phyloP scores from a whole-genome alignment of 257 asterid species.

The Solanum paucissectum region DNA sequence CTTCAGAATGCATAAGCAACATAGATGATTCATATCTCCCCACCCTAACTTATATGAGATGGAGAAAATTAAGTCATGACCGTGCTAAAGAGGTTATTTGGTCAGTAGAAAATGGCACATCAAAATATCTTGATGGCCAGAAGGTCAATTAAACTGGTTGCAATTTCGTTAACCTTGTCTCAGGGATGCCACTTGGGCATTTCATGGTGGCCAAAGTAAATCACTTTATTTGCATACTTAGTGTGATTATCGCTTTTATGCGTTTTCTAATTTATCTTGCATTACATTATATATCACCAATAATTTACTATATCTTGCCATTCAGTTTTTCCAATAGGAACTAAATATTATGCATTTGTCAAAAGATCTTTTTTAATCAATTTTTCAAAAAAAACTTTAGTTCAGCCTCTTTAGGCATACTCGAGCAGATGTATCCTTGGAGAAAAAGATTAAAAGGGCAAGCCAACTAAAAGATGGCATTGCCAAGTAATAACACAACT shows the following conservation, averaged over 20 bases:
- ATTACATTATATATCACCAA: not conserved
- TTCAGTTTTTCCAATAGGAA: not conserved
- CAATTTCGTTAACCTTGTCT: not conserved
- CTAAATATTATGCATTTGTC: not conserved
- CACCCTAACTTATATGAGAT: not conserved
- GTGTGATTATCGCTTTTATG: not conserved
- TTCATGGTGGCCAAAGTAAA: not conserved
- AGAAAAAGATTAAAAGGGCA: not conserved
- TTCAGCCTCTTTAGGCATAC: not conserved
- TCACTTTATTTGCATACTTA: not conserved
- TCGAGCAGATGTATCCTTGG: not conserved
- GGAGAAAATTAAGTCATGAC: not conserved
- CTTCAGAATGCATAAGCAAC: not conserved
- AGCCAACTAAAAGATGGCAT: not conserved
- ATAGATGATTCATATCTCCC: not conserved
- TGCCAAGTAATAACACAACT: not conserved
- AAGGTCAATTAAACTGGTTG: not conserved
- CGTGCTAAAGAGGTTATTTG: not conserved
- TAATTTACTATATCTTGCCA: not conserved
- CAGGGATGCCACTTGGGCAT: not conserved
- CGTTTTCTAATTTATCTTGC: not conserved
- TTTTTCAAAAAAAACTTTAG: not conserved
- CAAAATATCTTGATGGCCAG: not conserved
- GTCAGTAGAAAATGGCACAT: not conserved
- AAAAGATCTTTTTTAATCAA: not conserved